phyloP scores from a whole-genome alignment of 176 grass and related monocot species.

The Panicum miliaceum region DNA sequence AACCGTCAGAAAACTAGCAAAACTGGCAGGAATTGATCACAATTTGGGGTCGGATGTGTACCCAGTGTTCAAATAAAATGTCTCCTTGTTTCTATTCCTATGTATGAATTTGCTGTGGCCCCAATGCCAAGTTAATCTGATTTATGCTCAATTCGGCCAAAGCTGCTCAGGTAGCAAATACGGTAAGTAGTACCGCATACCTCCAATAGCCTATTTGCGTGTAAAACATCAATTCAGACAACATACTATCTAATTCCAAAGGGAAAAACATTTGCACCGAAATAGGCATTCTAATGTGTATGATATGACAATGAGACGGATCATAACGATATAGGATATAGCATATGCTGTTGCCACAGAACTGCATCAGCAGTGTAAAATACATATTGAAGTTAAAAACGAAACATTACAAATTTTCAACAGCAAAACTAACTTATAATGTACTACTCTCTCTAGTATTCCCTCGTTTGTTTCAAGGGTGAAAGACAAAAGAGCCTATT shows the following conservation, averaged over 20 bases:
- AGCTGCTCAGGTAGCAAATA: background rate
- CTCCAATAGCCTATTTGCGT: background rate
- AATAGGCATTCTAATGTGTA: background rate
- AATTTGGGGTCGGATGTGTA: too few species aligned
- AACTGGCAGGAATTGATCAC: too few species aligned
- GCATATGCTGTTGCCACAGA: too few species aligned
- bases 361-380: background rate
- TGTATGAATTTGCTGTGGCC: background rate
- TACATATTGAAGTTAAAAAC: background rate
- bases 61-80: too few species aligned
- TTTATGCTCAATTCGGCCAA: background rate
- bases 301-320: background rate
- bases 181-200: background rate
- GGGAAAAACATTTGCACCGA: background rate
- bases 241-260: background rate
- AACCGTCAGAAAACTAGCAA: too few species aligned
- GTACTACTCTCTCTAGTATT: background rate
- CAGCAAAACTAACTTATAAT: background rate
- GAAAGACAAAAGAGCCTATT: background rate
- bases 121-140: background rate
- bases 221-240: background rate
- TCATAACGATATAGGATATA: background rate
- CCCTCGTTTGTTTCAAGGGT: slow-evolving; percentile 1
- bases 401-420: background rate
- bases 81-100: too few species aligned